Evolutionary conservation across 108 stramenopile genomes (phyloP).

Genomic region (Skeletonema marinoi): DNA sequence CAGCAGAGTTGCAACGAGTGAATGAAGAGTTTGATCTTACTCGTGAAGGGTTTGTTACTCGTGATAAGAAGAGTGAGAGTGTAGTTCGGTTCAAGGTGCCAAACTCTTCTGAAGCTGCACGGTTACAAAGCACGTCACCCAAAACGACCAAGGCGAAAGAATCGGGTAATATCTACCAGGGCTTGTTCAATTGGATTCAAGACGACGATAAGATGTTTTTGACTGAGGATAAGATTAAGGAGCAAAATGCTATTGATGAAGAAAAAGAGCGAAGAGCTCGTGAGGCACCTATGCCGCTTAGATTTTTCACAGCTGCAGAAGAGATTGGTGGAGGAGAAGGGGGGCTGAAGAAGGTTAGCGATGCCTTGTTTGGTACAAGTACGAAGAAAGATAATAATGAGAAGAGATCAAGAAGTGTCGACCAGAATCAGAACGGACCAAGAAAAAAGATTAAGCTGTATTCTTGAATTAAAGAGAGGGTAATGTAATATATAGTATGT

Average conservation of each 20-base stretch:
- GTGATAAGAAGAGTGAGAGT: background rate
- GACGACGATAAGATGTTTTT: conserved; percentile 37
- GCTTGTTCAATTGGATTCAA: conserved; percentile 38
- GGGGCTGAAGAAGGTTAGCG: conserved; percentile 18
- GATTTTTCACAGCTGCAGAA: conserved; percentile 28
- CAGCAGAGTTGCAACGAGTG: background rate
- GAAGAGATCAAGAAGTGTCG: background rate
- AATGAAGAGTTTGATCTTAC: background rate
- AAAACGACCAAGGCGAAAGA: background rate
- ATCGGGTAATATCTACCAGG: conserved; percentile 25
- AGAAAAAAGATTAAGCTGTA: background rate
- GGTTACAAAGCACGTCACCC: background rate
- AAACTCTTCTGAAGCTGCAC: background rate
- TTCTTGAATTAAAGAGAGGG: background rate
- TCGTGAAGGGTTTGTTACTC: background rate
- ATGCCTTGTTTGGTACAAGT: conserved; percentile 21
- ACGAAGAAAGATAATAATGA: background rate
- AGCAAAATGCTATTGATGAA: conserved; percentile 18
- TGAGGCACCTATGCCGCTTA: conserved; percentile 37
- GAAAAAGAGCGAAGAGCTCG: conserved; percentile 9
- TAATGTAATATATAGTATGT: no score
- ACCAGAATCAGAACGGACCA: background rate
- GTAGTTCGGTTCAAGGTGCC: background rate
- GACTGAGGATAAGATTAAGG: conserved; percentile 33
- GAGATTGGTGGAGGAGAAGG: conserved; percentile 6